These are phyloP conservation scores for Bocquillonia castaneifolia DNA, from an alignment of 441 rosid species.

Conservation along the genomic window DNA sequence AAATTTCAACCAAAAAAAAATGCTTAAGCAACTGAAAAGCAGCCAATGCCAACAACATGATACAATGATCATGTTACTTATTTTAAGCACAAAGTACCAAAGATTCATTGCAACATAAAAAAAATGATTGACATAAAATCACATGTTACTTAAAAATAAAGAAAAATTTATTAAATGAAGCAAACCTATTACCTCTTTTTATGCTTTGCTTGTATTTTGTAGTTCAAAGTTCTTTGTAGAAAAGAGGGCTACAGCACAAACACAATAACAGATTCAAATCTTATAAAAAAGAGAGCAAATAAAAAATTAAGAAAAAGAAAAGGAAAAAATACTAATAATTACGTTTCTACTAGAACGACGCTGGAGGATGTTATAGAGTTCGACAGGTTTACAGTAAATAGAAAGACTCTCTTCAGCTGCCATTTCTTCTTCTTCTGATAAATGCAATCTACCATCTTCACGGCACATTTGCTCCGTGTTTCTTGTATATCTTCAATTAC, in stretches of 20 bases:
- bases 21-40: slow-evolving; percentile 12
- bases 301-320: neutral
- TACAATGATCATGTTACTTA: no score
- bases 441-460: slow-evolving; percentile 64
- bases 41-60: neutral
- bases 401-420: slow-evolving; percentile 88
- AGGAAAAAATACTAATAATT: neutral
- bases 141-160: neutral
- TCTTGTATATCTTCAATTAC: slow-evolving; percentile 54
- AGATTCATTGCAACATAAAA: neutral
- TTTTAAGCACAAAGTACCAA: neutral
- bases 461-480: slow-evolving; percentile 90
- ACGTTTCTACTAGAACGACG: slow-evolving; percentile 80
- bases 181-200: slow-evolving; percentile 52
- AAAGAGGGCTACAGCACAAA: slow-evolving; percentile 56
- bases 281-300: neutral
- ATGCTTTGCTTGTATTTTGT: slow-evolving; percentile 74
- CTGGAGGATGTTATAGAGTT: slow-evolving; percentile 88
- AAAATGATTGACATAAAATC: neutral
- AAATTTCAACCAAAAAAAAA: slow-evolving; percentile 14
- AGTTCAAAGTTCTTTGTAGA: slow-evolving; percentile 78
- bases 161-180: slow-evolving; percentile 3
- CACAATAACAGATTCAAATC: neutral
- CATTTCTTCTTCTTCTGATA: slow-evolving; percentile 79
- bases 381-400: slow-evolving; percentile 91